A percentile compares a stretch with the other conserved stretches of the same genome.
phyloP scores from a whole-genome alignment of 2,329 filamentous ascomycete genomes.

The Thermothelomyces thermophilus region DNA sequence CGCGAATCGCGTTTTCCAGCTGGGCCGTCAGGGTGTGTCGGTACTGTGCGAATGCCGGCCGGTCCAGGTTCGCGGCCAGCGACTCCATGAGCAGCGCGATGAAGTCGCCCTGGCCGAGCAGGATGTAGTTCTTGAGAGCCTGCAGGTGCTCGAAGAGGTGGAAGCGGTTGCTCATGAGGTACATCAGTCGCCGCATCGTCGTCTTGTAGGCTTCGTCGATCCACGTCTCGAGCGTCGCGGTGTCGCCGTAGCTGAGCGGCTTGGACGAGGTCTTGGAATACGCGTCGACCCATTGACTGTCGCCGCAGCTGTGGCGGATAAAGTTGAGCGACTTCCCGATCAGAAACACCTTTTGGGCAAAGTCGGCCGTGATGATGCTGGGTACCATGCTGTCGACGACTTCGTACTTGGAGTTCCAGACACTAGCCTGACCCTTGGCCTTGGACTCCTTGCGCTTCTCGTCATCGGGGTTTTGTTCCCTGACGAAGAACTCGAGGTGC shows the following conservation, averaged over 20 bases:
- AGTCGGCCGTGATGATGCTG: conserved; percentile 85
- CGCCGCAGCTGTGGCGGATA: conserved; percentile 89
- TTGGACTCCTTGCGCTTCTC: conserved; percentile 40
- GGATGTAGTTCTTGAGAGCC: conserved; percentile 88
- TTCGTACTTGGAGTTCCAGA: conserved; percentile 98
- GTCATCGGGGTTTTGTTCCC: conserved; percentile 61
- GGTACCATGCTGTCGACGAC: conserved; percentile 81
- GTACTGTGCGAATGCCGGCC: conserved; percentile 94
- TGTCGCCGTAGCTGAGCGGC: conserved; percentile 87
- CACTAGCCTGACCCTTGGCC: conserved; percentile 67
- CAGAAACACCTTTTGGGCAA: conserved; percentile 92
- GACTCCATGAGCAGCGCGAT: conserved; percentile 97
- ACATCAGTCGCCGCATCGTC: conserved; percentile 90
- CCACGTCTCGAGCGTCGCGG: conserved; percentile 80
- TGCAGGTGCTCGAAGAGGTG: conserved; percentile 87
- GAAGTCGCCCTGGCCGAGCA: conserved; percentile 94
- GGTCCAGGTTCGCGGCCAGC: conserved; percentile 82
- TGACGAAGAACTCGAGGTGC: conserved; percentile 91
- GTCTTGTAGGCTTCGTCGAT: conserved; percentile 98
- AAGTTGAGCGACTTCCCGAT: conserved; percentile 99
- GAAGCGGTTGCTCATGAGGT: conserved; percentile 93
- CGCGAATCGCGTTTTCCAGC: conserved; percentile 91
- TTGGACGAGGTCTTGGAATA: conserved; percentile 92
- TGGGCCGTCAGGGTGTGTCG: conserved; percentile 96
- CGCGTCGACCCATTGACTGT: conserved; percentile 89